phyloP scores from a whole-genome alignment of 2,329 filamentous ascomycete species.

The Colletotrichum somersetense region DNA sequence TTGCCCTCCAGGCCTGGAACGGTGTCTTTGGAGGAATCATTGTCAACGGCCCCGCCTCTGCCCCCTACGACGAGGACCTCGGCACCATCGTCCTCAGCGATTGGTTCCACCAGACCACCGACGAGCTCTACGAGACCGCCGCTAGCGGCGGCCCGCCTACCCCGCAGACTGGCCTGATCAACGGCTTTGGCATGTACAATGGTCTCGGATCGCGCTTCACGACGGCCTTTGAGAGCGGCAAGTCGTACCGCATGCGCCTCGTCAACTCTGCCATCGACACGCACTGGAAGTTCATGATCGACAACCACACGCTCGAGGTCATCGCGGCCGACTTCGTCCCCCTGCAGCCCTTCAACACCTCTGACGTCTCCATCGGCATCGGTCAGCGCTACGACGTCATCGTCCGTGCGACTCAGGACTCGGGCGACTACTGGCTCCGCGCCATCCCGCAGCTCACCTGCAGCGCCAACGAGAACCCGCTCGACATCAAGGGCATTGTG shows the following conservation, averaged over 20 bases:
- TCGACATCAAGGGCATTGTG: constrained; percentile 64
- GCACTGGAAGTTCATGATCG: constrained; percentile 64
- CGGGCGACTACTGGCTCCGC: constrained; percentile 62
- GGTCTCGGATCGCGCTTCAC: constrained; percentile 52
- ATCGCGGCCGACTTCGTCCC: constrained; percentile 70
- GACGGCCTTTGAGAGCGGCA: constrained; percentile 56
- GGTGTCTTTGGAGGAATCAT: constrained; percentile 72
- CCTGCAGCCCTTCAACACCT: constrained; percentile 65
- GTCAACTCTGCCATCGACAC: constrained; percentile 61
- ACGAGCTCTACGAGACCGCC: constrained; percentile 50
- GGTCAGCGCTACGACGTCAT: constrained; percentile 63
- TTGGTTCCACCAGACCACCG: constrained; percentile 64
- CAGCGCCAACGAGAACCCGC: constrained; percentile 53
- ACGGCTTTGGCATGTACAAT: constrained; percentile 55
- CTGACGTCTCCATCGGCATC: constrained; percentile 62
- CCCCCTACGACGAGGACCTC: constrained; percentile 73
- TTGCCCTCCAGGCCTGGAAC: constrained; percentile 57
- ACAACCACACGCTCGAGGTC: constrained; percentile 68
- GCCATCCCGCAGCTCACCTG: constrained; percentile 58
- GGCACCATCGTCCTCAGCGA: constrained; percentile 70
- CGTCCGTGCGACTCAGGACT: constrained; percentile 55
- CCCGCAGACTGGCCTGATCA: constrained; percentile 61
- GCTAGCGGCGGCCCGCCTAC: constrained; percentile 50
- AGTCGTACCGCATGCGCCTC: constrained; percentile 61
- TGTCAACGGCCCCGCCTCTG: constrained; percentile 69